A percentile compares a stretch with the other conserved stretches of the same genome.
Conservation (phyloP, 2,329 filamentous ascomycete species). For the Ilyonectria robusta region DNA sequence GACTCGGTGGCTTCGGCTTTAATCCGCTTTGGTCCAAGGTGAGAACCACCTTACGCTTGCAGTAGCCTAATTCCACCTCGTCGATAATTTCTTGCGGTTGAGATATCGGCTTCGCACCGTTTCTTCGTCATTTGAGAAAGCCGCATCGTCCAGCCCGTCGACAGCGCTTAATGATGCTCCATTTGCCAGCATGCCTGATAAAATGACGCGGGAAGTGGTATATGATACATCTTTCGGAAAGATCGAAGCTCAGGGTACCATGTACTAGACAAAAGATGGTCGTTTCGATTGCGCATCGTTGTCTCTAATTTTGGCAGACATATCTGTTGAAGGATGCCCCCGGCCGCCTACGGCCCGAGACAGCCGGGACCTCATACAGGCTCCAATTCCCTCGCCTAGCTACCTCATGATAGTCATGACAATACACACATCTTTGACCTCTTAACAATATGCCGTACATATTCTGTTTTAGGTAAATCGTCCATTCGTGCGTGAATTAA, state of each 20-base stretch:
- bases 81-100: not conserved
- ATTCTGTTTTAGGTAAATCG: too few relatives aligned
- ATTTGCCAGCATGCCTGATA: not conserved
- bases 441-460: too few relatives aligned
- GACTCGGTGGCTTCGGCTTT: not conserved
- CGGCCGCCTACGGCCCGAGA: too few relatives aligned
- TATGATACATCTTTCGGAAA: not conserved
- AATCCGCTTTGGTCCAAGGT: not conserved
- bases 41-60: not conserved
- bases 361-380: too few relatives aligned
- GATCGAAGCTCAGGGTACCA: not conserved
- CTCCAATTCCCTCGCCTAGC: too few relatives aligned
- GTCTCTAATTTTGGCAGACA: too few relatives aligned
- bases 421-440: too few relatives aligned
- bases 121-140: not conserved
- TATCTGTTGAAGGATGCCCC: too few relatives aligned
- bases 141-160: not conserved
- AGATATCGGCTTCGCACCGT: not conserved
- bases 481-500: too few relatives aligned
- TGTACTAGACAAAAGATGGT: too few relatives aligned
- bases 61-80: not conserved
- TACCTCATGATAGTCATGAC: too few relatives aligned
- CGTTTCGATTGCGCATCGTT: too few relatives aligned
- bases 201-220: not conserved
- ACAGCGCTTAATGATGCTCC: not conserved